A percentile compares a stretch with the other conserved stretches of the same genome.
Evolutionary conservation across 139 green algal genomes (phyloP).

Genomic region (Nannochloris sp.): DNA sequence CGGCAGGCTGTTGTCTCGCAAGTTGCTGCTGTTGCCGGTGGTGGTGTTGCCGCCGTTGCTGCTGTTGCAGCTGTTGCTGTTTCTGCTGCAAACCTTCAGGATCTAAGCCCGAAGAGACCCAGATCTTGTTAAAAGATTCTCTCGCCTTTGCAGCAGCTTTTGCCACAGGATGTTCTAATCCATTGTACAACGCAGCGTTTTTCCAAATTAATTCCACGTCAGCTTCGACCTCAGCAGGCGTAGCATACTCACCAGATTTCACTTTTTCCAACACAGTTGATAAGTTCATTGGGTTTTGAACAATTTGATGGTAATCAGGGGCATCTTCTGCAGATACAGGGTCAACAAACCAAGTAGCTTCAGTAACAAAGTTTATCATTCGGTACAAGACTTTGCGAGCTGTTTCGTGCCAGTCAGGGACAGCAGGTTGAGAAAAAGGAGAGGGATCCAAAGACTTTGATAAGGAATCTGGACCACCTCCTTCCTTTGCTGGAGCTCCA

Average conservation of each 20-base stretch:
- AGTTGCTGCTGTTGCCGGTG: neutral
- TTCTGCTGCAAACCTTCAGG: neutral
- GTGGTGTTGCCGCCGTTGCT: neutral
- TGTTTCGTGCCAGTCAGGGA: slow-evolving; percentile 9
- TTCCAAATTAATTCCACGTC: slow-evolving; percentile 39
- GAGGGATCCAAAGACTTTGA: neutral
- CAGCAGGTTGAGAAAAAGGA: neutral
- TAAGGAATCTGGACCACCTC: neutral
- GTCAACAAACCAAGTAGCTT: slow-evolving; percentile 8
- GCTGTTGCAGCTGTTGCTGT: neutral
- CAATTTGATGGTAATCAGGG: slow-evolving; percentile 28
- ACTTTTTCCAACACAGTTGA: slow-evolving; percentile 30
- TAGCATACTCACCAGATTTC: slow-evolving; percentile 12
- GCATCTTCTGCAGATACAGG: slow-evolving; percentile 20
- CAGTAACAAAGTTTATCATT: neutral
- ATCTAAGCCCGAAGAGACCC: neutral
- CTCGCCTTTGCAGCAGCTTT: neutral
- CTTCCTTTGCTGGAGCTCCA: neutral
- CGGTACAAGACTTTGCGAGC: neutral
- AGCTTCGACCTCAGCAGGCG: slow-evolving; percentile 13
- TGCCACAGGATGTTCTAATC: neutral
- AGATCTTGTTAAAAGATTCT: slow-evolving; percentile 3
- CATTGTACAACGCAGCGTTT: slow-evolving; percentile 13
- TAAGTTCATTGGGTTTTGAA: slow-evolving; percentile 51
- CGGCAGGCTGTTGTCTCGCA: neutral